phyloP scores from a whole-genome alignment of 1,139 yeast genomes.

The Yamadazyma triangularis region DNA sequence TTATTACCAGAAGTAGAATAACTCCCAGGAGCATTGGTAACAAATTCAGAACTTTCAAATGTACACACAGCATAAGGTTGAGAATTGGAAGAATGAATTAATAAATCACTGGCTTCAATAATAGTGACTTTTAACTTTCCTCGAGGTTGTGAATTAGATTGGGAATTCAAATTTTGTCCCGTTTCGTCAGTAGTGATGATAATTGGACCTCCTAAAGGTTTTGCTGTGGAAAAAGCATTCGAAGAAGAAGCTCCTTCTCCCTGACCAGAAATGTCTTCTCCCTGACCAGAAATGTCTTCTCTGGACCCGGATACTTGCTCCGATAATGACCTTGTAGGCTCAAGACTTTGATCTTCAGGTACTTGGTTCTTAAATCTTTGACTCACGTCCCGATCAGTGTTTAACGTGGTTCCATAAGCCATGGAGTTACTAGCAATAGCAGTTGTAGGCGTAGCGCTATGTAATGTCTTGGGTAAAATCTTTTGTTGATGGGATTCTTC shows the following conservation, averaged over 20 bases:
- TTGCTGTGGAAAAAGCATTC: background rate
- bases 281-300: constrained; percentile 5
- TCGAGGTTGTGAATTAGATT: constrained; percentile 43
- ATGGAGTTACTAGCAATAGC: constrained; percentile 59
- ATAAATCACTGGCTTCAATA: constrained; percentile 69
- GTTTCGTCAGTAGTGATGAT: constrained; percentile 46
- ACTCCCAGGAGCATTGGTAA: constrained; percentile 75
- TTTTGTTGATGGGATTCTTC: constrained; percentile 15
- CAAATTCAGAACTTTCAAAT: constrained; percentile 87
- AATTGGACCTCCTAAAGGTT: constrained; percentile 18
- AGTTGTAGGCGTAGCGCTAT: constrained; percentile 51
- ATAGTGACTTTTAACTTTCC: constrained; percentile 82
- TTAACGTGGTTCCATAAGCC: constrained; percentile 63
- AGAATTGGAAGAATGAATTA: constrained; percentile 41
- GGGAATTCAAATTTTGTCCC: constrained; percentile 29
- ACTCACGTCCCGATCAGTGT: constrained; percentile 9
- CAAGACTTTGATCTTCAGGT: constrained; percentile 2
- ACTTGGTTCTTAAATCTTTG: constrained; percentile 7
- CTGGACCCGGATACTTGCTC: constrained; percentile 3
- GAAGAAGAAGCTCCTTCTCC: background rate
- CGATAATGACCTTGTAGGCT: too few species aligned
- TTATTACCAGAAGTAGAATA: constrained; percentile 35
- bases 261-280: constrained; percentile 6
- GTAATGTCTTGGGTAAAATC: constrained; percentile 17
- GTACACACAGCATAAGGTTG: constrained; percentile 92